Conservation (phyloP, 345 rosid species). For the Salix exigua region DNA sequence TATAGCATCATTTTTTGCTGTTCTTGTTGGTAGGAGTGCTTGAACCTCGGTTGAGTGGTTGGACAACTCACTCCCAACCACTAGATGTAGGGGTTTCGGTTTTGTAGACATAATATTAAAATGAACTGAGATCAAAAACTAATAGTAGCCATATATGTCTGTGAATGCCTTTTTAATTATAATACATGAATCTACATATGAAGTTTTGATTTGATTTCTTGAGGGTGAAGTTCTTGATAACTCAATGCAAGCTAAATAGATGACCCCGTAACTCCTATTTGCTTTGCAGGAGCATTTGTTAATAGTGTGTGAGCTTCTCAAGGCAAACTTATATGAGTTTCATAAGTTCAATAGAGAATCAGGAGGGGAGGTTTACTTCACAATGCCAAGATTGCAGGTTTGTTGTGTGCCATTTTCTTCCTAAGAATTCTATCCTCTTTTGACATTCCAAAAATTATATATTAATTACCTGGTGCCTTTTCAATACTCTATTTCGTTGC, state of each 20-base stretch:
- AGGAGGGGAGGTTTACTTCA: constrained; percentile 97
- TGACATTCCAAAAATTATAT: neutral
- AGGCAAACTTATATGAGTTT: constrained; percentile 96
- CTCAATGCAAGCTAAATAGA: constrained; percentile 5
- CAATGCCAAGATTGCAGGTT: constrained; percentile 99
- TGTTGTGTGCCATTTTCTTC: constrained; percentile 19
- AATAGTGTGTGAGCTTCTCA: constrained; percentile 96
- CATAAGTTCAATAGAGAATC: constrained; percentile 97
- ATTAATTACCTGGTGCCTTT: neutral
- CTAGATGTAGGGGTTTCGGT: neutral
- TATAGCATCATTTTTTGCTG: neutral
- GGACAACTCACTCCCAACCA: neutral
- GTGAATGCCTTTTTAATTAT: neutral
- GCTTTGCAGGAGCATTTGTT: constrained; percentile 87
- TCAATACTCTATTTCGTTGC: neutral
- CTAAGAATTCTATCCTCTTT: neutral
- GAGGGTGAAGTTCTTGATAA: neutral
- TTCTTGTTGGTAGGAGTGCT: neutral
- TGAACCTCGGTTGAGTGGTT: neutral
- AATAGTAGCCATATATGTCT: neutral
- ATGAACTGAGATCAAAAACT: neutral
- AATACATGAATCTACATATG: neutral
- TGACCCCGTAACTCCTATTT: constrained; percentile 9
- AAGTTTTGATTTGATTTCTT: neutral
- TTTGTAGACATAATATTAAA: neutral